These are phyloP conservation scores for Pestalotiopsis sp. DNA, from an alignment of 2,329 filamentous ascomycete species.

Conservation along the genomic window DNA sequence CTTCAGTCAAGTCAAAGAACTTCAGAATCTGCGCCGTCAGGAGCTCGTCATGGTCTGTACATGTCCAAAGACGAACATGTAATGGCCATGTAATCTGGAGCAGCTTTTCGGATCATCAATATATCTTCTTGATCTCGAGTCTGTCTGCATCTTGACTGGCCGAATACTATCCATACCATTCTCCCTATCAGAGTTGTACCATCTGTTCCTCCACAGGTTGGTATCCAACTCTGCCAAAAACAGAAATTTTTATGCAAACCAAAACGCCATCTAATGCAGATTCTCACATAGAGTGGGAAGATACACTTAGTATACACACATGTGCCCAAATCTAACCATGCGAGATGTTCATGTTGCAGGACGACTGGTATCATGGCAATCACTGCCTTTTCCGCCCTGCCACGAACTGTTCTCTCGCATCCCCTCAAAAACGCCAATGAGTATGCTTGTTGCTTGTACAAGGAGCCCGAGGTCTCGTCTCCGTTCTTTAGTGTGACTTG, in stretches of 20 bases:
- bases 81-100: no score
- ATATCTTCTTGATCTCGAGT: neutral
- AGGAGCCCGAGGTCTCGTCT: neutral
- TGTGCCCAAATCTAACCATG: constrained; percentile 16
- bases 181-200: neutral
- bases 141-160: neutral
- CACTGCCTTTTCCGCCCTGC: constrained; percentile 16
- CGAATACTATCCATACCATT: neutral
- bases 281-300: constrained; percentile 6
- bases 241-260: constrained; percentile 8
- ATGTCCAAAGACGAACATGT: no score
- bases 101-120: neutral
- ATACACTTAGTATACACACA: constrained; percentile 26
- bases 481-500: constrained; percentile 19
- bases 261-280: constrained; percentile 23
- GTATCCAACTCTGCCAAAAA: neutral
- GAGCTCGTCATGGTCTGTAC: no score
- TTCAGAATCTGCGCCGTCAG: neutral
- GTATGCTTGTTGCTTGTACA: constrained; percentile 4
- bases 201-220: neutral
- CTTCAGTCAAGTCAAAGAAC: no score
- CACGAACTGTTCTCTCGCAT: constrained; percentile 19
- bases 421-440: constrained; percentile 25
- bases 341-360: neutral
- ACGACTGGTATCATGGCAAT: constrained; percentile 25